phyloP scores from a whole-genome alignment of 495 filamentous ascomycete genomes.

The Annulohypoxylon stygium region DNA sequence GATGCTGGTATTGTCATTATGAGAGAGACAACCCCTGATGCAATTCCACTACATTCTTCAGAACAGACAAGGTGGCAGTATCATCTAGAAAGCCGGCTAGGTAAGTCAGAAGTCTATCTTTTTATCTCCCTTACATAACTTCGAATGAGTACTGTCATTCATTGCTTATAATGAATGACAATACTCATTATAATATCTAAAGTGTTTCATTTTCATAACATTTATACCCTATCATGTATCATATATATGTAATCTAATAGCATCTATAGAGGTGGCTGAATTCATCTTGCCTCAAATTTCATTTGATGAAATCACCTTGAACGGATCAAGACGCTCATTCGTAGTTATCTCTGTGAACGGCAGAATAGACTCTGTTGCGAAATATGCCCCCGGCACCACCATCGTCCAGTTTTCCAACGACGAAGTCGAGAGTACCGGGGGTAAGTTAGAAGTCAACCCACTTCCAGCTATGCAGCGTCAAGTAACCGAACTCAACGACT shows the following conservation, averaged over 20 bases:
- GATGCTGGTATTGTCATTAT: slow-evolving; percentile 46
- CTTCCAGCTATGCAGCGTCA: slow-evolving; percentile 76
- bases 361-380: slow-evolving; percentile 53
- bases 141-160: background rate
- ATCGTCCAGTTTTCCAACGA: slow-evolving; percentile 52
- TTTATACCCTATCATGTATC: slow-evolving; percentile 15
- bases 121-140: background rate
- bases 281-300: slow-evolving; percentile 63
- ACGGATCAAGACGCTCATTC: slow-evolving; percentile 63
- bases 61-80: slow-evolving; percentile 74
- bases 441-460: slow-evolving; percentile 58
- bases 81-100: slow-evolving; percentile 69
- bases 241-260: slow-evolving; percentile 28
- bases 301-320: slow-evolving; percentile 61
- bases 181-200: slow-evolving; percentile 23
- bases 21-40: slow-evolving; percentile 44
- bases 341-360: slow-evolving; percentile 62
- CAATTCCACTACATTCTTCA: slow-evolving; percentile 35
- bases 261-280: slow-evolving; percentile 55
- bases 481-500: slow-evolving; percentile 74
- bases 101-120: slow-evolving; percentile 49
- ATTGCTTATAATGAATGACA: slow-evolving; percentile 23
- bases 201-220: background rate
- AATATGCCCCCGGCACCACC: slow-evolving; percentile 55
- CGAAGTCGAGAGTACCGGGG: slow-evolving; percentile 37